Evolutionary conservation across 306 rosid genomes (phyloP), one percentile per base, ranked within the genome.

Genomic region (Cicer chorassanicum): DNA sequence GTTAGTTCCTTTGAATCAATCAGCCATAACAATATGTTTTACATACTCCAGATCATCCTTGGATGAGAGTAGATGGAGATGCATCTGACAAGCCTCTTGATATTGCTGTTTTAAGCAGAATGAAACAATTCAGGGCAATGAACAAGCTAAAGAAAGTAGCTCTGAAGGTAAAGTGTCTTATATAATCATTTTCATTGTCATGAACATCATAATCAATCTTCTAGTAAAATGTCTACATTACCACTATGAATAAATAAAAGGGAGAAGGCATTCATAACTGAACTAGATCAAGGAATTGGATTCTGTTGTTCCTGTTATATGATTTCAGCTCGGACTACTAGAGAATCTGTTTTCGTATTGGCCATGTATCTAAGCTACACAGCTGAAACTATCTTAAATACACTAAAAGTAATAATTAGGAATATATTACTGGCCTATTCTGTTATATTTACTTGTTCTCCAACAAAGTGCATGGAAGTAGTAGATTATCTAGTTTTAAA

Each of bases 61-160:
- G 98, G 98, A 84, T 94, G 96, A 88, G 90, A 86, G 97, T 78
- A 83, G 97, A 94, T 76, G 98, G 98, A 34, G 97, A 77, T 48
- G 81, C 93, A 84, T 86, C 98, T 55, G 97, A 94, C 81, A 90
- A 88, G 84, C 98, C 98, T 73, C 95, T 94, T 85, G 98, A 94
- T 82, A 88, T 87, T 86, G 97, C 96, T 78, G 98, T 94, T 80
- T 84, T 94, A 72, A 66, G 84, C 63, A 87, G 98, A 88, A 91
- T 94, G 93, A 94, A 94, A 72, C 98, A 94, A 82, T 94, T 94
- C 86, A 82, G 97, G 68, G 98, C 98, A 78, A 94, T 90, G 98
- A 94, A 94, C 93, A 94, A 91, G 82, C 95, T 94, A 68, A 94
- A 94, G 82, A 91, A 94, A 87, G 96, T 94, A 46, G 98, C 98